Percentiles rank a stretch among this genome's conserved stretches.
phyloP scores from a whole-genome alignment of 352 stramenopile genomes.

The Pythium chondricola region DNA sequence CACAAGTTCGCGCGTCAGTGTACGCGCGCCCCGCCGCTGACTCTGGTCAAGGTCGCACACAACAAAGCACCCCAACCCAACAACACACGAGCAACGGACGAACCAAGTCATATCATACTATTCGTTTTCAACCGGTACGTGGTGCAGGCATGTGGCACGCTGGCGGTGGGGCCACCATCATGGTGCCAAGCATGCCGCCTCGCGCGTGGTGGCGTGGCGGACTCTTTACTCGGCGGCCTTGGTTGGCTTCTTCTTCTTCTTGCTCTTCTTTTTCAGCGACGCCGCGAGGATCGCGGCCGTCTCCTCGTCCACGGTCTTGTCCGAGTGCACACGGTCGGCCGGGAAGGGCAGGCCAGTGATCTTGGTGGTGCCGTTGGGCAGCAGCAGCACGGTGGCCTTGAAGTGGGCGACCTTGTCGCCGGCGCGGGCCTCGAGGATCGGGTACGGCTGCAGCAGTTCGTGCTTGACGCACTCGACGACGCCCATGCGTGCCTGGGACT shows the following conservation, averaged over 20 bases:
- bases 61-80: neutral
- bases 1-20: conserved; percentile 6
- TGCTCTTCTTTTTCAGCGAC: conserved; percentile 95
- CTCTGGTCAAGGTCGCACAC: neutral
- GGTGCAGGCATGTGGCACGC: neutral
- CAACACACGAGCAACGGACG: neutral
- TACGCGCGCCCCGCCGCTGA: conserved; percentile 4
- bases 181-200: neutral
- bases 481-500: conserved; percentile 95
- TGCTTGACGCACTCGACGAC: conserved; percentile 98
- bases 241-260: conserved; percentile 91
- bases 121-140: conserved; percentile 10
- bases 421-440: conserved; percentile 93
- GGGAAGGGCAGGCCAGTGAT: conserved; percentile 94
- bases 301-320: conserved; percentile 92
- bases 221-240: too few species aligned
- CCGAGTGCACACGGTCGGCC: conserved; percentile 85
- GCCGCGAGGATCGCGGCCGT: conserved; percentile 85
- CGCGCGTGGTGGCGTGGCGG: too few species aligned
- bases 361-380: conserved; percentile 93
- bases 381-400: conserved; percentile 98
- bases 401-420: conserved; percentile 98
- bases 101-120: conserved; percentile 25
- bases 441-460: conserved; percentile 96
- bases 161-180: too few species aligned